Conservation (phyloP, 139 green algal genomes). For the Desmodesmus armatus region DNA sequence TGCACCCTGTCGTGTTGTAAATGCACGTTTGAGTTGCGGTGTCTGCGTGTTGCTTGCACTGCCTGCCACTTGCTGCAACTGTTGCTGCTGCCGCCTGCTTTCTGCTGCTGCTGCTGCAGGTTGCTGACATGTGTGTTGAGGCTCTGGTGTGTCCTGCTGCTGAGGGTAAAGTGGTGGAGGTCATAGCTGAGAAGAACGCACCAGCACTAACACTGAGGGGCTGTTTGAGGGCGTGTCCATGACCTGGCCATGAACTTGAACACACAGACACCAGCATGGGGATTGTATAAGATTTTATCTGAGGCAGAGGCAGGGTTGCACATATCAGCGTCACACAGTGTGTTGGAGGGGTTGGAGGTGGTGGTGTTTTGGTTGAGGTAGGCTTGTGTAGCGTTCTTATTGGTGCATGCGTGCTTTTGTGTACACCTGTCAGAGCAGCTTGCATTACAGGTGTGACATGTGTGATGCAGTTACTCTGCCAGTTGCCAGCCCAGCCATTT, state of each 20-base stretch:
- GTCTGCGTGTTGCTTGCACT: not conserved
- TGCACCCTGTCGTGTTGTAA: not conserved
- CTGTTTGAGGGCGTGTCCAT: constrained; percentile 7
- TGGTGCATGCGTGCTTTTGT: not conserved
- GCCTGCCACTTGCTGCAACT: not conserved
- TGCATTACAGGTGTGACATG: too few relatives aligned
- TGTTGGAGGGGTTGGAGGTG: not conserved
- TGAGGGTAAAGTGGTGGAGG: constrained; percentile 79
- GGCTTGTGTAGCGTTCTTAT: too few relatives aligned
- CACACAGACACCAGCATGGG: not conserved
- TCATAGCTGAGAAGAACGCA: constrained; percentile 61
- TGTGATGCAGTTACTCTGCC: too few relatives aligned
- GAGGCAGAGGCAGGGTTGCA: not conserved
- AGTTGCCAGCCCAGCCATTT: too few relatives aligned
- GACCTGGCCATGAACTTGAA: not conserved
- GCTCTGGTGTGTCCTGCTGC: constrained; percentile 72
- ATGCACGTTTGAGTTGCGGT: not conserved
- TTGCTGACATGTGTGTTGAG: constrained; percentile 81
- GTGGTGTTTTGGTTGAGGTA: not conserved
- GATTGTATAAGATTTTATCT: not conserved
- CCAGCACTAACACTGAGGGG: constrained; percentile 18
- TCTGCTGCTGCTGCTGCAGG: constrained; percentile 55
- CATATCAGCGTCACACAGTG: not conserved
- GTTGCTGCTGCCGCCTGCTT: not conserved
- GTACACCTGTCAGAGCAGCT: too few relatives aligned